phyloP scores from a whole-genome alignment of 805 yeast genomes.

The Yarrowia sp. region DNA sequence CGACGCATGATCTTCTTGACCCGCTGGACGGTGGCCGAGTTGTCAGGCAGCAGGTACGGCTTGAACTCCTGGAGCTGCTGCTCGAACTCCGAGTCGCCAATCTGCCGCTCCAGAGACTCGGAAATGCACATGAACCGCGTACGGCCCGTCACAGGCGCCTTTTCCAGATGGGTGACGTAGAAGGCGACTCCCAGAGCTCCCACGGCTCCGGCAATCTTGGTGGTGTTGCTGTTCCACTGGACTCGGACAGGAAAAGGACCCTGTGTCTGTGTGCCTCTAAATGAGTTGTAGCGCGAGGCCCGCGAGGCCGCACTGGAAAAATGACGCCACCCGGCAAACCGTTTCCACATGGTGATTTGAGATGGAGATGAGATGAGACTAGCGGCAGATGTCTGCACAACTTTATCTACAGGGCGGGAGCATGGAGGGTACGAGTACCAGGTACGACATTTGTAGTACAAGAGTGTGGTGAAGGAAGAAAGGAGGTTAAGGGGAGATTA shows the following conservation, averaged over 20 bases:
- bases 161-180: constrained; percentile 57
- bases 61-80: constrained; percentile 57
- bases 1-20: constrained; percentile 63
- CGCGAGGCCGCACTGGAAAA: not conserved
- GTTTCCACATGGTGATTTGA: constrained; percentile 9
- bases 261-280: not conserved
- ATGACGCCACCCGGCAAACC: constrained; percentile 10
- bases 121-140: constrained; percentile 69
- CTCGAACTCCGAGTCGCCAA: constrained; percentile 63
- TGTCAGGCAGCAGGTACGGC: constrained; percentile 53
- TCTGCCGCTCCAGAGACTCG: constrained; percentile 54
- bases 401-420: too few species aligned
- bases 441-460: too few species aligned
- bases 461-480: too few species aligned
- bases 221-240: constrained; percentile 4
- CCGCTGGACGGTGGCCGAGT: constrained; percentile 55
- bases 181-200: constrained; percentile 35
- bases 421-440: too few species aligned
- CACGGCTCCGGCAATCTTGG: constrained; percentile 32
- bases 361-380: not conserved
- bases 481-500: too few species aligned
- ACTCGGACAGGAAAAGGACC: not conserved
- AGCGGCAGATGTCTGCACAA: too few species aligned
- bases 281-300: constrained; percentile 13
- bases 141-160: constrained; percentile 79